Base-by-base conservation (phyloP, 2,329 filamentous ascomycete species). In the Trichothecium sympodiale region DNA sequence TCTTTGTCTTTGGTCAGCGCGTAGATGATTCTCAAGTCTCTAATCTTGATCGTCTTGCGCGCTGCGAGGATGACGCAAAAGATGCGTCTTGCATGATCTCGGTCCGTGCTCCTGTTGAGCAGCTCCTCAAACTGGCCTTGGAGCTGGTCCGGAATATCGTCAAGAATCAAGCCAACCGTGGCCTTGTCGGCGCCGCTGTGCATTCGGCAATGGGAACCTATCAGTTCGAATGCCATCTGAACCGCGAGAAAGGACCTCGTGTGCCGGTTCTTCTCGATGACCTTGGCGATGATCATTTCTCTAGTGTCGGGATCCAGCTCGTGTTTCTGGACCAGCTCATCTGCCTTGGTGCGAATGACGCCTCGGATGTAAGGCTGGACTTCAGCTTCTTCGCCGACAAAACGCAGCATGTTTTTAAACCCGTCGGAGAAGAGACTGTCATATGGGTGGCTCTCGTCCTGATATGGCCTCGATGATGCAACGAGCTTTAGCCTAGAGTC, bases 211-310 rank as follows among this genome's bases (percentile, higher is more conserved):
- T 33, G 15, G 2, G 31, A 33, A 4, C 20, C 15, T n/a, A 33
- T 7, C 17, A 33, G 31, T 9, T 33, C 31, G 20, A 33, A 33
- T 8, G 31, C 31, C 31, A 33, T 23, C 15, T 33, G 31, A 18
- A 33, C 17, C 2, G 15, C 31, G 12, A 33, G 18, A 14, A 33
- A 33, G 8, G 31, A 33, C 20, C 31, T 33, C 5, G 31, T 33
- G 17, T 33, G 15, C n/a, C 31, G 31, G n/a, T 33, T 33, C 4
- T 33, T 16, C 12, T 4, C 31, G 8, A 33, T 17, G n/a, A 33
- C 5, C 10, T 33, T 23, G 13, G 9, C 10, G 8, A 33, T 14
- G 12, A 33, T 9, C 31, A 33, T 17, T 9, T 17, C 20, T 14
- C 14, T 13, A 10, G 17, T 14, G 5, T 17, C 31, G 5, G 16